phyloP scores from a whole-genome alignment of 2,329 filamentous ascomycete species.

The Dactylellina sp. region DNA sequence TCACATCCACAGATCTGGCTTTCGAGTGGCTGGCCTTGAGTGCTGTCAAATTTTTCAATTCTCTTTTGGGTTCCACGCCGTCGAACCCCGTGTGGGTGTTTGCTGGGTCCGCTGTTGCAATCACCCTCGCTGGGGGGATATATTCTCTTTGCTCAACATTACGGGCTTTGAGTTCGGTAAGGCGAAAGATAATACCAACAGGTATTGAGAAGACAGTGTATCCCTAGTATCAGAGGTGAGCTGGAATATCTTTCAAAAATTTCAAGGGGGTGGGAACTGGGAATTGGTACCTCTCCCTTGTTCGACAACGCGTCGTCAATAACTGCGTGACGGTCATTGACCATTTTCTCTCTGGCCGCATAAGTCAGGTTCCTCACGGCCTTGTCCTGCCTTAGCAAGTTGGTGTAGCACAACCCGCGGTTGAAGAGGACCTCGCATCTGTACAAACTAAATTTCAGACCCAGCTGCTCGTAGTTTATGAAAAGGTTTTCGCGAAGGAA shows the following conservation, averaged over 20 bases:
- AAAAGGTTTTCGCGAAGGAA: constrained; percentile 95
- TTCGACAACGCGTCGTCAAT: constrained; percentile 97
- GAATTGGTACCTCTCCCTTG: constrained; percentile 79
- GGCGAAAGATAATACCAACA: constrained; percentile 94
- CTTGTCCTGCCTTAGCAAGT: constrained; percentile 87
- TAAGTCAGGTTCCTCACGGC: constrained; percentile 91
- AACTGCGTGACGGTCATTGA: constrained; percentile 88
- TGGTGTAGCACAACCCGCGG: constrained; percentile 95
- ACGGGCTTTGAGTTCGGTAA: constrained; percentile 97
- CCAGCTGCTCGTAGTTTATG: constrained; percentile 97
- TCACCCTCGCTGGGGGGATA: constrained; percentile 90
- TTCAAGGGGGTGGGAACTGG: constrained; percentile 11
- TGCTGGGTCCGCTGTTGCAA: constrained; percentile 79
- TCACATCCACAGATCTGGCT: constrained; percentile 20
- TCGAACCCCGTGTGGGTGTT: constrained; percentile 80
- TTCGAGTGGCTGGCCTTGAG: constrained; percentile 62
- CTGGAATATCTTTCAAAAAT: neutral
- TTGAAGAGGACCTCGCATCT: constrained; percentile 99
- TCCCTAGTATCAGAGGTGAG: constrained; percentile 70
- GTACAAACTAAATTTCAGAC: constrained; percentile 93
- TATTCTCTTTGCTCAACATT: constrained; percentile 98
- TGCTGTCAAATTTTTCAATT: constrained; percentile 51
- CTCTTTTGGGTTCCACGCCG: constrained; percentile 80
- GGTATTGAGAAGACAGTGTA: constrained; percentile 99
- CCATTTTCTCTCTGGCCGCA: constrained; percentile 93